Evolutionary conservation across 2,329 filamentous ascomycete genomes (phyloP).

Genomic region (Xylaria digitata): DNA sequence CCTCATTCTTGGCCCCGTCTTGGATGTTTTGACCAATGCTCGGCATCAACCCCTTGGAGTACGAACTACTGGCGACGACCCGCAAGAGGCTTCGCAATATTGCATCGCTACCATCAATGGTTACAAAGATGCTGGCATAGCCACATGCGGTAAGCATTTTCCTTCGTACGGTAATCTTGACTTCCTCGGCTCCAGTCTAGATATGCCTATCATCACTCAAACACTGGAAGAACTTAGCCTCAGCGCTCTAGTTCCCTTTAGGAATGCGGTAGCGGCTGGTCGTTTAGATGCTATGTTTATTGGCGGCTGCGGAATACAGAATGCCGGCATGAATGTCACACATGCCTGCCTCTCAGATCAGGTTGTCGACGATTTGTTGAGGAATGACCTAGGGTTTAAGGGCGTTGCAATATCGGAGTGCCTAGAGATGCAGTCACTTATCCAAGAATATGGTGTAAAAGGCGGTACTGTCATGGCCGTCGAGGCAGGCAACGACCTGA

Average conservation of each 20-base stretch:
- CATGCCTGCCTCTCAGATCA: constrained; percentile 94
- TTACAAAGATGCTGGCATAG: constrained; percentile 89
- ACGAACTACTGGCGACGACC: constrained; percentile 89
- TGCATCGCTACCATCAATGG: constrained; percentile 91
- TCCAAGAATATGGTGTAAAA: constrained; percentile 95
- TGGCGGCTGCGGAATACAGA: constrained; percentile 91
- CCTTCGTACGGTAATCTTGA: constrained; percentile 96
- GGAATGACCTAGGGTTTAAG: constrained; percentile 89
- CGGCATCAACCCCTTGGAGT: constrained; percentile 91
- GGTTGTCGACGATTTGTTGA: constrained; percentile 88
- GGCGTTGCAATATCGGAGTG: constrained; percentile 96
- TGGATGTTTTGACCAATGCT: constrained; percentile 94
- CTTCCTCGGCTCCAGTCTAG: constrained; percentile 88
- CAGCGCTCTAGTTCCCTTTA: constrained; percentile 91
- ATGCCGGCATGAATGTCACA: constrained; percentile 91
- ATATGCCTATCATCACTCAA: constrained; percentile 95
- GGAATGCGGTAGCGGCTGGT: constrained; percentile 87
- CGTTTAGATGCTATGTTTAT: constrained; percentile 93
- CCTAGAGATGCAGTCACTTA: constrained; percentile 94
- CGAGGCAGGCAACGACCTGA: constrained; percentile 92
- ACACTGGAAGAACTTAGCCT: constrained; percentile 91
- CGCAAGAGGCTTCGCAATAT: constrained; percentile 93
- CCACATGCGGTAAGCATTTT: constrained; percentile 94
- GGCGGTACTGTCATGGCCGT: constrained; percentile 98
- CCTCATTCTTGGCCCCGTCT: constrained; percentile 90